These are phyloP conservation scores for Epichloe uncinata DNA, from an alignment of 2,329 filamentous ascomycete species.

Conservation along the genomic window DNA sequence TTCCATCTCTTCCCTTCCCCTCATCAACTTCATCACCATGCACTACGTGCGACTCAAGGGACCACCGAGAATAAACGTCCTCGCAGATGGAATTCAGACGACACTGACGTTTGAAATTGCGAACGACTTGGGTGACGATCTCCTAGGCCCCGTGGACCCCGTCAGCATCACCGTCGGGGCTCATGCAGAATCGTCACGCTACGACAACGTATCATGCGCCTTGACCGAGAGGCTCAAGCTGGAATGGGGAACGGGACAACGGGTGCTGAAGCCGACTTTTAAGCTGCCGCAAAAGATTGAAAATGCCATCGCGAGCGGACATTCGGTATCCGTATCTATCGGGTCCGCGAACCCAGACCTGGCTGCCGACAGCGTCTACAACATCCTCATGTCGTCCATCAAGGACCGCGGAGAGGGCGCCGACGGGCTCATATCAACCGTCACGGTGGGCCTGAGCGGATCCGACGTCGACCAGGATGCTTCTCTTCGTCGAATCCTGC, in stretches of 20 bases:
- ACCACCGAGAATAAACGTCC: conserved; percentile 25
- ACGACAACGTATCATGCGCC: conserved; percentile 12
- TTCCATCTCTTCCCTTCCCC: not conserved
- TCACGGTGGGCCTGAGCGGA: conserved; percentile 24
- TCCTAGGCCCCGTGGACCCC: conserved; percentile 31
- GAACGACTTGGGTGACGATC: conserved; percentile 44
- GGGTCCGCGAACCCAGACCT: conserved; percentile 11
- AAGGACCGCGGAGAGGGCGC: conserved; percentile 9
- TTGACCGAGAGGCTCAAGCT: conserved; percentile 16
- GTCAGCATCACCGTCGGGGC: conserved; percentile 28
- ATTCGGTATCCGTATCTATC: conserved; percentile 17
- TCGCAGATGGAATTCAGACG: conserved; percentile 16
- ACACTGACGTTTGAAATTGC: conserved; percentile 40
- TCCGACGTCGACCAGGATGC: conserved; percentile 12
- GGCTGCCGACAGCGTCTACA: conserved; percentile 14
- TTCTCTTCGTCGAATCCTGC: conserved; percentile 16
- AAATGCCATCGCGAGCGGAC: conserved; percentile 12
- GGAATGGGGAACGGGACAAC: conserved; percentile 22
- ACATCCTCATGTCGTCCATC: conserved; percentile 14
- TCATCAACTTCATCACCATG: conserved; percentile 24
- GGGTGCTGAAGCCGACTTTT: conserved; percentile 24
- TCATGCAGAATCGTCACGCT: conserved; percentile 10
- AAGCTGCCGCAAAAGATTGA: conserved; percentile 17
- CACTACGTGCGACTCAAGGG: conserved; percentile 45
- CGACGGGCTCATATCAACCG: conserved; percentile 29